Evolutionary conservation across 768 basidiomycete genomes (phyloP).

Genomic region (Favolaschia claudopus): DNA sequence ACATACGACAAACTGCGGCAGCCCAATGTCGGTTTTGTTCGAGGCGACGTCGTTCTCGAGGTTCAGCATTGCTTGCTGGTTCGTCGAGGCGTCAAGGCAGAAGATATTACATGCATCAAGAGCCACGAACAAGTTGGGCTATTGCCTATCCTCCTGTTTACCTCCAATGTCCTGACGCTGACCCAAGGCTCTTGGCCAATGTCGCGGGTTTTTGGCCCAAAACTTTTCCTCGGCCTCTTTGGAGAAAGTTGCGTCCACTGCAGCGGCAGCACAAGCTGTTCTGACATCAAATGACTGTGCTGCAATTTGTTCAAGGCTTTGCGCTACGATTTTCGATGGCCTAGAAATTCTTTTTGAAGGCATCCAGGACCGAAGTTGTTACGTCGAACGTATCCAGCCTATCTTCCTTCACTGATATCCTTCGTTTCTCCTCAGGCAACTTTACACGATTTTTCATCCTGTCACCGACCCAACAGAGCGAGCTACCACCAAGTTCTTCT

Average conservation of each 20-base stretch:
- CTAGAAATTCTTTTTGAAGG: slow-evolving; percentile 65
- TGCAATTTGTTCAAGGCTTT: slow-evolving; percentile 78
- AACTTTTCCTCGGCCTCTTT: slow-evolving; percentile 60
- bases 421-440: slow-evolving; percentile 53
- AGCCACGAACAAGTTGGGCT: slow-evolving; percentile 80
- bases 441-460: slow-evolving; percentile 76
- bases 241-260: slow-evolving; percentile 75
- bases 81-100: slow-evolving; percentile 61
- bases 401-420: background rate
- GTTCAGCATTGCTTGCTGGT: slow-evolving; percentile 76
- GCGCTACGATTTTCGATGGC: slow-evolving; percentile 64
- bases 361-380: slow-evolving; percentile 72
- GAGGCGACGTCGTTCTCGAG: slow-evolving; percentile 64
- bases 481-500: slow-evolving; percentile 23
- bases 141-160: background rate
- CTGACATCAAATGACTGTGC: slow-evolving; percentile 59
- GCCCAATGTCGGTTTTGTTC: slow-evolving; percentile 57
- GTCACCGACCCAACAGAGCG: slow-evolving; percentile 42
- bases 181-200: slow-evolving; percentile 79
- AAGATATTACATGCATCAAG: slow-evolving; percentile 64
- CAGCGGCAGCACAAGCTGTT: slow-evolving; percentile 66
- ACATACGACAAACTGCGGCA: slow-evolving; percentile 71
- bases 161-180: no score
- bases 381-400: no score
- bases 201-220: slow-evolving; percentile 62